Percentiles rank a stretch among this genome's conserved stretches.
These are phyloP conservation scores for Hebeloma cylindrosporum DNA, from an alignment of 768 basidiomycete species.

Conservation along the genomic window DNA sequence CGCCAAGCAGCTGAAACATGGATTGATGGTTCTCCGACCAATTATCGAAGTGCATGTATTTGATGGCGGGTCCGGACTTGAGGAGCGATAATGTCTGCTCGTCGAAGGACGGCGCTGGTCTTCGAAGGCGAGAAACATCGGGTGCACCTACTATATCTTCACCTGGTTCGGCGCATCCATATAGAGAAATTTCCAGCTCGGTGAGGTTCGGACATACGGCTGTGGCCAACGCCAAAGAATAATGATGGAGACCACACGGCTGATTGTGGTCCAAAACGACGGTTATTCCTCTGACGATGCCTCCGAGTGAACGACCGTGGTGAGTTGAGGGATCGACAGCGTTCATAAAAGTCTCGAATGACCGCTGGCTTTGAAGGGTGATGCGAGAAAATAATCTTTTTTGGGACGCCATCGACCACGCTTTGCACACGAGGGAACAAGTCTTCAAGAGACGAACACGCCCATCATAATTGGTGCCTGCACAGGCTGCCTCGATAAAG, in stretches of 20 bases:
- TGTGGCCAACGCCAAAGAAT: constrained; percentile 59
- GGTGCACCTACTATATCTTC: constrained; percentile 50
- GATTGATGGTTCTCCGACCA: constrained; percentile 65
- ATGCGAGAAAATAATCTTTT: constrained; percentile 62
- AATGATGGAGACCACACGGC: constrained; percentile 53
- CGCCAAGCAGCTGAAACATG: constrained; percentile 59
- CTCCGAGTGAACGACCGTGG: constrained; percentile 50
- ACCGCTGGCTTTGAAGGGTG: constrained; percentile 50
- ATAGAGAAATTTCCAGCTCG: constrained; percentile 56
- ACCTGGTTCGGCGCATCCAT: constrained; percentile 54
- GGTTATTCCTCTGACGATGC: constrained; percentile 53
- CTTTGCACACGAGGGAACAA: constrained; percentile 64
- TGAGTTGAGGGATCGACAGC: constrained; percentile 49
- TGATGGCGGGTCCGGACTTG: constrained; percentile 52
- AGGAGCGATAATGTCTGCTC: constrained; percentile 51
- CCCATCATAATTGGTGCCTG: constrained; percentile 34
- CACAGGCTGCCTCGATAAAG: constrained; percentile 60
- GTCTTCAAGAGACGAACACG: constrained; percentile 45
- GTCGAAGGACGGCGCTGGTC: constrained; percentile 55
- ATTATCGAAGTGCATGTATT: constrained; percentile 62
- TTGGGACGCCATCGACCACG: constrained; percentile 67
- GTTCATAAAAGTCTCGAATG: constrained; percentile 52
- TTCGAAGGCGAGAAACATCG: constrained; percentile 45
- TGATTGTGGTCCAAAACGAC: constrained; percentile 69
- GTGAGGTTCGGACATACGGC: constrained; percentile 58